Evolutionary conservation across 2,329 filamentous ascomycete species (phyloP).

Genomic region (Ophidiomyces ophidiicola): DNA sequence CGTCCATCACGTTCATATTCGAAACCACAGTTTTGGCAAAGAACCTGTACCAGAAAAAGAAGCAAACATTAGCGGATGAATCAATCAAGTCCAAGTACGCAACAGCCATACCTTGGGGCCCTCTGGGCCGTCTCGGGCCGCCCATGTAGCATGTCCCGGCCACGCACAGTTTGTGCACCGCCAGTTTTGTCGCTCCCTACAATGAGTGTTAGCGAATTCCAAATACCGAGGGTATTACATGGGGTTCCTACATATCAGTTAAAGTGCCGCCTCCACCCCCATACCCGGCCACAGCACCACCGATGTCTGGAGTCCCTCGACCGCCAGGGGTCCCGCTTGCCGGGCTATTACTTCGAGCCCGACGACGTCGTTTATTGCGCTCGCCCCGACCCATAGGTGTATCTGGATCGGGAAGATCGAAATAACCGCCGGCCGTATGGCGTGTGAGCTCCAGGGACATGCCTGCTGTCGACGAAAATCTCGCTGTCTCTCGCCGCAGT

Average conservation of each 20-base stretch:
- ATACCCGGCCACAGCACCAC: slow-evolving; percentile 52
- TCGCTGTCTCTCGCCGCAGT: slow-evolving; percentile 76
- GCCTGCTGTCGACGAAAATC: slow-evolving; percentile 76
- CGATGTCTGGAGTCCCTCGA: slow-evolving; percentile 65
- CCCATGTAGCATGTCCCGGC: slow-evolving; percentile 87
- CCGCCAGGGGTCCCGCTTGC: slow-evolving; percentile 56
- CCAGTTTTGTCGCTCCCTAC: slow-evolving; percentile 67
- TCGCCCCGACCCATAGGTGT: slow-evolving; percentile 86
- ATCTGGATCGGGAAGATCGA: slow-evolving; percentile 47
- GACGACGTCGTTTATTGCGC: slow-evolving; percentile 85
- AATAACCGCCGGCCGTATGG: slow-evolving; percentile 44
- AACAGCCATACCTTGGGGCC: slow-evolving; percentile 55
- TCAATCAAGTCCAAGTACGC: not conserved
- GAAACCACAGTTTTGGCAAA: slow-evolving; percentile 89
- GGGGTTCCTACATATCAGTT: slow-evolving; percentile 43
- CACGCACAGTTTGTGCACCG: slow-evolving; percentile 77
- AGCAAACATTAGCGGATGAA: not conserved
- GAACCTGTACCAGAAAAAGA: slow-evolving; percentile 57
- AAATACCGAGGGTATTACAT: slow-evolving; percentile 13
- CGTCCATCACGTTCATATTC: slow-evolving; percentile 77
- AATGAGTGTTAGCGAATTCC: slow-evolving; percentile 11
- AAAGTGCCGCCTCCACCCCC: slow-evolving; percentile 53
- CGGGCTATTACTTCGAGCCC: slow-evolving; percentile 80
- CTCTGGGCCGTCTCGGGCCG: slow-evolving; percentile 77
- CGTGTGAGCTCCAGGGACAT: slow-evolving; percentile 64